These are phyloP conservation scores for Cerrena zonata DNA, from an alignment of 1,284 basidiomycete species.

Conservation along the genomic window DNA sequence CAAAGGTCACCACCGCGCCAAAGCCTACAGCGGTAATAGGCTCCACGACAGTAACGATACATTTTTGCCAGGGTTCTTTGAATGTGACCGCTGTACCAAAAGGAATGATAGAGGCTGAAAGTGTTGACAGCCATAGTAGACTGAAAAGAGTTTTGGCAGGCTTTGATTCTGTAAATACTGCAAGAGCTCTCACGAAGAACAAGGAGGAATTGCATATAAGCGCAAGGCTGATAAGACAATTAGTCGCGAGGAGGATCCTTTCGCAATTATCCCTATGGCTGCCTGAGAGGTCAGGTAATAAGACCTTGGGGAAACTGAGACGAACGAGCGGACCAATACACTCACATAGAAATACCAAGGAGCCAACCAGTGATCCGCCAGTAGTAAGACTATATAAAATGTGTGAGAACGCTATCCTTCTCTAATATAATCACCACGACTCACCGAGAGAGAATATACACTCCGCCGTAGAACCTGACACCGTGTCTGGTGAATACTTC, in stretches of 20 bases:
- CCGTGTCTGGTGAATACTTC: neutral
- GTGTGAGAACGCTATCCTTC: neutral
- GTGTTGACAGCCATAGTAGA: neutral
- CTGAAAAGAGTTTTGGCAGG: neutral
- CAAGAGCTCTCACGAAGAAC: slow-evolving; percentile 4
- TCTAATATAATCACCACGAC: neutral
- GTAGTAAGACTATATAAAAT: neutral
- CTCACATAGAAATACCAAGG: neutral
- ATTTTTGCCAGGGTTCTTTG: neutral
- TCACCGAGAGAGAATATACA: slow-evolving; percentile 2
- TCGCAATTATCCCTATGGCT: too few relatives aligned
- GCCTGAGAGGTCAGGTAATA: too few relatives aligned
- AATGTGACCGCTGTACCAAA: neutral
- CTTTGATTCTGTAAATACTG: neutral
- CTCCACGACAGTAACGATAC: slow-evolving; percentile 1
- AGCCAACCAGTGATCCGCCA: neutral
- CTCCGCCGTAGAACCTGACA: neutral
- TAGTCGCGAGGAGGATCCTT: too few relatives aligned
- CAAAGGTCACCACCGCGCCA: neutral
- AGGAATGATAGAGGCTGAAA: neutral
- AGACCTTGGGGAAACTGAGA: too few relatives aligned
- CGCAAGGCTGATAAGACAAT: too few relatives aligned
- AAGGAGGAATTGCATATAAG: slow-evolving; percentile 1
- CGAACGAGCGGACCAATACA: too few relatives aligned
- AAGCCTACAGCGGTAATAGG: neutral